phyloP scores from a whole-genome alignment of 202 grass and related monocot species.

The Setaria viridis region DNA sequence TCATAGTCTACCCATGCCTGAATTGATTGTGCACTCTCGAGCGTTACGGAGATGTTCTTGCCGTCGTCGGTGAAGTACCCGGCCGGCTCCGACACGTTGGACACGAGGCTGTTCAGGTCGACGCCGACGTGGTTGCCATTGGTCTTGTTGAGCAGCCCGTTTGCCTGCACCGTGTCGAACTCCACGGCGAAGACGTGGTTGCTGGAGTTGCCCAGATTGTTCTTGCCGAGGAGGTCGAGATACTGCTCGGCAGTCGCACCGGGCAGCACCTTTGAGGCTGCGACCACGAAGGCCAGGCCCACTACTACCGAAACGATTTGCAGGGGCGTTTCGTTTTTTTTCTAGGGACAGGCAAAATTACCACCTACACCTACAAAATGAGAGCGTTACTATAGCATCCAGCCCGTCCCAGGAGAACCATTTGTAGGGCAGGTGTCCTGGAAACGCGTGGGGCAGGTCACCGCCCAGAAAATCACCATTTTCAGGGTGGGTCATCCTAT shows the following conservation, averaged over 20 bases:
- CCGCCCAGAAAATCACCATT: no score
- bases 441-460: no score
- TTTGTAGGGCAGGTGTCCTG: no score
- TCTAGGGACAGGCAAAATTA: no score
- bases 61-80: not conserved
- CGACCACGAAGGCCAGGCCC: conserved; percentile 1
- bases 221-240: not conserved
- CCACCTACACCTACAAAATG: no score
- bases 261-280: not conserved
- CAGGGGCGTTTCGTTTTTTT: no score
- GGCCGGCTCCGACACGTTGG: not conserved
- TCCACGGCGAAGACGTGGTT: conserved; percentile 16
- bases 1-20: conserved; percentile 14
- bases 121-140: conserved; percentile 9
- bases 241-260: not conserved
- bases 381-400: no score
- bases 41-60: not conserved
- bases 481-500: no score
- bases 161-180: not conserved
- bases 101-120: conserved; percentile 4
- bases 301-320: no score
- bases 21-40: not conserved
- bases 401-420: no score
- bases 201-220: not conserved
- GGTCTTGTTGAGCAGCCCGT: not conserved